Evolutionary conservation across 2,329 filamentous ascomycete genomes (phyloP), one percentile per base, ranked within the genome.

Genomic region (Beauveria sp.): DNA sequence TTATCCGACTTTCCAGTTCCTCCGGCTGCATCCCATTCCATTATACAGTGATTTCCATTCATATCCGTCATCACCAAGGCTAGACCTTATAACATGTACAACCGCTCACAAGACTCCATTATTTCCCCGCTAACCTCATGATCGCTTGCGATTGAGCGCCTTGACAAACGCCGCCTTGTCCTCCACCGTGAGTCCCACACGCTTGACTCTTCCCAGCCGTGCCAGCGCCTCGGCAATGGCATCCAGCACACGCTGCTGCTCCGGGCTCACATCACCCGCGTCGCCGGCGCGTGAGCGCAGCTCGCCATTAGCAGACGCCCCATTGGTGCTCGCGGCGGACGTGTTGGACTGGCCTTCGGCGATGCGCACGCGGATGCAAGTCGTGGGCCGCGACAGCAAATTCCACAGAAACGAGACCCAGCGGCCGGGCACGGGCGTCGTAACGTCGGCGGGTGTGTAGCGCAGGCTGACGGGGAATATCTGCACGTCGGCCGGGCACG

Each of bases 401-500:
- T 87, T 89, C 92, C 92, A 99, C 9, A 97, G 70, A 72, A 97
- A 97, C 2, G 77, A 76, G 6, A 83, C 56, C 73, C 90, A 92
- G 30, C 82, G 81, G 14, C 88, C 86, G 0, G 94, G 92, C 0
- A 99, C 78, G 0, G 94, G 93, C 0, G 94, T 97, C 0, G 93
- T 96, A 62, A 97, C 87, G 71, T 97, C 92, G 5, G 88, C 83
- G 0, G 93, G 90, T 0, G 91, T 89, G 73, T 97, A 99, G 57
- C 92, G 86, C 64, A 99, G 79, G 72, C 89, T 96, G 63, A 99
- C 83, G 1, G 94, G 92, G 76, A 96, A 97, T 66, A 99, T 91
- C 70, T 87, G 89, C 9, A 87, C 87, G 59, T 82, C 79, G 6
- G 84, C 72, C 0, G 87, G 84, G 0, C 84, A 84, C 18, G 85